Evolutionary conservation across 331 rosid genomes (phyloP), one percentile per base, ranked within the genome.

Genomic region (Saraca asoca): DNA sequence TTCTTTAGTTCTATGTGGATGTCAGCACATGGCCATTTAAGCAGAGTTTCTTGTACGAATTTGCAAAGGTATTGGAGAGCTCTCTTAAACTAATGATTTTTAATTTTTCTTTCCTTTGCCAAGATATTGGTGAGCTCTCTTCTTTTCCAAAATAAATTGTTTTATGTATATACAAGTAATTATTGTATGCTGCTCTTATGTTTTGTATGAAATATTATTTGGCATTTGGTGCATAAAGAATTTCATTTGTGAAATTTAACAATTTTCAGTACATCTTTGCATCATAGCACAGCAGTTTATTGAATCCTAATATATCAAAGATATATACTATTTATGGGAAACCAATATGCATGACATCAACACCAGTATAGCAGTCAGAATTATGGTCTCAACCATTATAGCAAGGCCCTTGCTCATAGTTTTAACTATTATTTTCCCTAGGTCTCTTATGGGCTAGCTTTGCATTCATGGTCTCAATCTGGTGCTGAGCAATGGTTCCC

Each of bases 11-110:
- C 39, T 59, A 4, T 37, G 14, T 5, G 42, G 51, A 17, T 51
- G 38, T 49, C n/a, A 50, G 12, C 61, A 59, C 9, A 20, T 19
- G 7, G 53, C 14, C 51, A 20, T 17, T 60, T 38, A 49, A 49
- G 2, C 3, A 38, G 42, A 5, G 58, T 15, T 44, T 20, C 38
- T 20, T 5, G 15, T 33, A 39, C 15, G 7, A 7, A 51, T 51
- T 60, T 15, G 44, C 12, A n/a, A 66, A 60, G 46, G 45, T 18
- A 12, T 19, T 51, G 19, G 39, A 44, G 49, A 71, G 61, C 53
- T 44, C 42, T 16, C 34, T 17, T 7, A 13, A 19, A 49, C 19
- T 17, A 9, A 14, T 48, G 52, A 49, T 24, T 24, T 24, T 3
- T 3, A 24, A 24, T 24, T 52, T 19, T 52, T 52, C 49, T 43